Evolutionary conservation across 257 asterid species (phyloP), one percentile per base, ranked within the genome.

Genomic region (Solanum stenotomum): DNA sequence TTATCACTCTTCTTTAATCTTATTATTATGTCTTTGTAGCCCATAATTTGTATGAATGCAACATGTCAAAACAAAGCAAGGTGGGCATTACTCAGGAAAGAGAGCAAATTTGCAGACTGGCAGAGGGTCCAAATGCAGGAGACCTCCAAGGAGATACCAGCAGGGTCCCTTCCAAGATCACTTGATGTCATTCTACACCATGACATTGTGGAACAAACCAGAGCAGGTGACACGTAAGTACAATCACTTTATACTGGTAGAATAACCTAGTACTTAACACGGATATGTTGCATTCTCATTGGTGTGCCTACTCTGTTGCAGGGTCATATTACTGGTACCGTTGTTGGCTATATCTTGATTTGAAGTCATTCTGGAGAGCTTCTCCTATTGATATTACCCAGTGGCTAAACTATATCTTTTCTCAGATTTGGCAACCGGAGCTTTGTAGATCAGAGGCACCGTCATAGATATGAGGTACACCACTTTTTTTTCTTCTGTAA

Each of bases 91-190:
- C 89, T 97, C 84, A 94, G 99, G 92, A 98, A 97, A 90, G 99
- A 97, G 59, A 97, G 99, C 93, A 96, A 96, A 89, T 97, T 97
- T 90, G 95, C 99, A 14, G 99, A 97, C 88, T 97, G 99, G 99
- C 99, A 97, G 91, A 95, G 99, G 90, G 98, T 96, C 18, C 91
- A 98, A 35, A 95, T 96, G 98, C 99, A 96, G 94, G 99, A 97
- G 91, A 92, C 97, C 87, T 95, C 99, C 42, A 92, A 94, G 87
- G 99, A 97, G 93, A 96, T 97, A 91, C 99, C 98, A 67, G 95
- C 99, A 13, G 99, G 99, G 46, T 96, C 99, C 85, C 95, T 97
- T 88, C 98, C 99, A 44, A 94, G 99, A 87, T 95, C 99, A 85
- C 99, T 97, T 38, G 99, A 97, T 94, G 94, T 97, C 90, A 94